Percentiles rank a stretch among this genome's conserved stretches.
Evolutionary conservation across 371 early-diverging fungal species (phyloP).

Genomic region (Chytridiales sp.): DNA sequence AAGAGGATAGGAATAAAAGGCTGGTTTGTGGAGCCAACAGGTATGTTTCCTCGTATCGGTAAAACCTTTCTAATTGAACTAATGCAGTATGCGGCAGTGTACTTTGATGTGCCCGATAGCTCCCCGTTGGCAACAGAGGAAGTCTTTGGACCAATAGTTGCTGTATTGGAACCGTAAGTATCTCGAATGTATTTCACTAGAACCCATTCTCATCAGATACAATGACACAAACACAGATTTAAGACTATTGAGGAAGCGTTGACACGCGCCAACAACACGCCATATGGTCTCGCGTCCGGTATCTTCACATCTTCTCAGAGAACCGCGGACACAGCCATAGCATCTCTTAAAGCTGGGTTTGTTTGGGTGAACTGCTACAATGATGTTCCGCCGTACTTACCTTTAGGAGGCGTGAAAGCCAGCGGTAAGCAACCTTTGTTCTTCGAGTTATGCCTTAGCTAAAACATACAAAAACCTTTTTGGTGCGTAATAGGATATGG

Average conservation of each 20-base stretch:
- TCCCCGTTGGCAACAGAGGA: conserved; percentile 12
- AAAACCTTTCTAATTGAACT: neutral
- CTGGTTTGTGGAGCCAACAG: conserved; percentile 26
- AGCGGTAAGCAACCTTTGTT: conserved; percentile 18
- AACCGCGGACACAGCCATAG: neutral
- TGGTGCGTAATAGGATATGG: conserved; percentile 23
- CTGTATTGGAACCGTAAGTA: conserved; percentile 28
- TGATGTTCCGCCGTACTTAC: conserved; percentile 20
- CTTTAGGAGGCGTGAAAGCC: conserved; percentile 23
- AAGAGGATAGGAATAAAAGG: neutral
- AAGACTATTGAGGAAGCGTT: conserved; percentile 14
- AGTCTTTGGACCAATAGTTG: conserved; percentile 33
- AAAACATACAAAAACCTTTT: neutral
- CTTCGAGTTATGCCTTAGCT: neutral
- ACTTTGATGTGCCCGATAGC: conserved; percentile 11
- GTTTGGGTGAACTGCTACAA: conserved; percentile 34
- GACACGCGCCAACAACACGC: conserved; percentile 15
- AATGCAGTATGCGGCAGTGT: neutral
- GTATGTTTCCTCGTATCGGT: neutral
- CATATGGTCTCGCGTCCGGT: conserved; percentile 35
- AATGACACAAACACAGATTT: conserved; percentile 11
- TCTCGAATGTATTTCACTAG: neutral
- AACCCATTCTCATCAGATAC: neutral
- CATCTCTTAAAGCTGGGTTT: conserved; percentile 18
- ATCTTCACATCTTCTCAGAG: conserved; percentile 17